Evolutionary conservation across 2,329 filamentous ascomycete species (phyloP), one percentile per base, ranked within the genome.

Genomic region (Fusarium anthophilum): DNA sequence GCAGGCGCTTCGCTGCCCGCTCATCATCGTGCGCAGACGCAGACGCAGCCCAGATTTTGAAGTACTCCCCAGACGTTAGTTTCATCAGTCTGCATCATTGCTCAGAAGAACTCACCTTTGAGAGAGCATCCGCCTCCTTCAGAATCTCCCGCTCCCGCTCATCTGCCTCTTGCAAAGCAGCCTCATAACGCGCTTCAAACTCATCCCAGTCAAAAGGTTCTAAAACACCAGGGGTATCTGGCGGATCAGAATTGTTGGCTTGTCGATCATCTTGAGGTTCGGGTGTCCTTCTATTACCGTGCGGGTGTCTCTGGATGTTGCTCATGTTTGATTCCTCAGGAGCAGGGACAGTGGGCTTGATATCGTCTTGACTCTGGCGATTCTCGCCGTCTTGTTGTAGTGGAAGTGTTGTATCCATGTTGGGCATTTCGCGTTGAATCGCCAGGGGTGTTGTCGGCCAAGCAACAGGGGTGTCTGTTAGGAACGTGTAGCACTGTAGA

Each of bases 1-100:
- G 93, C 51, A 98, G 87, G 63, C 95, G 91, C 82, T 96, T 96
- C 72, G 90, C 87, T 30, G 93, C 93, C 63, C 95, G 89, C 67
- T 92, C 91, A 63, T 93, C 91, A 81, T 98, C 95, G 70, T 94
- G 91, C 17, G 86, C 84, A 38, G 91, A 88, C 2, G 93, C 92
- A 18, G 93, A 90, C 26, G 91, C 87, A 30, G 93, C 93, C 95
- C 95, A 98, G 41, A 91, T 84, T 66, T 88, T 88, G 81, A 97
- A 97, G 80, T 93, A 93, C 94, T 97, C 73, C 32, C 45, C 50
- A 53, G 22, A 15, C 24, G 26, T 45, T 47, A 55, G 55, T 56
- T 54, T 56, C 48, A 51, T 64, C 26, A 50, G n/a, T 56, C 32
- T 32, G 8, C 51, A 28, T 28, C 30, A 28, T 20, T 30, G 11